These are phyloP conservation scores for Trypanosoma caninum DNA, from an alignment of 208 protist species.

Conservation along the genomic window DNA sequence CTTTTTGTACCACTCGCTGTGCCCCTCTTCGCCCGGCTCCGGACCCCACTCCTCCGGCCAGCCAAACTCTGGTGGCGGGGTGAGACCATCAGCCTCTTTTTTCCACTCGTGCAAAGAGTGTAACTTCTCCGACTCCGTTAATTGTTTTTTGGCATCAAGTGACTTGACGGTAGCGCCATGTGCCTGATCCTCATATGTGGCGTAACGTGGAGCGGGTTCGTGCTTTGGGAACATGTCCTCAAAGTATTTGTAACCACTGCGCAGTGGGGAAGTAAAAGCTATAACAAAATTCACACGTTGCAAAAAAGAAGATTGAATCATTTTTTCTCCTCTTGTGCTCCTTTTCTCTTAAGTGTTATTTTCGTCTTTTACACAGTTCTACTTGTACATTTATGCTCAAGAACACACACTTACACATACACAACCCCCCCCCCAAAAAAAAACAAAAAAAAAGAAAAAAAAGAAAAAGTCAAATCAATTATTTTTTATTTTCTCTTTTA, in stretches of 20 bases:
- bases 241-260: conserved; percentile 74
- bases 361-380: no score
- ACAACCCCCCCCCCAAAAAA: not conserved
- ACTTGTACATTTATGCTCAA: no score
- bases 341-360: conserved; percentile 2
- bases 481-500: no score
- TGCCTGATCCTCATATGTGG: conserved; percentile 75
- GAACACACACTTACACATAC: no score
- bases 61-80: conserved; percentile 72
- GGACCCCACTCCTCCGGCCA: conserved; percentile 90
- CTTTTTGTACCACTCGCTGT: conserved; percentile 87
- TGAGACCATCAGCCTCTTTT: conserved; percentile 61
- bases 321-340: not conserved
- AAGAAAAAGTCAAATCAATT: no score
- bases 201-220: conserved; percentile 66
- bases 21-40: conserved; percentile 81
- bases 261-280: conserved; percentile 3
- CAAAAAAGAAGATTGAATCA: not conserved
- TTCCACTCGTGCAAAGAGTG: conserved; percentile 78
- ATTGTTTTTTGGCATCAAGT: conserved; percentile 62
- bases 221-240: conserved; percentile 88
- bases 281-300: not conserved
- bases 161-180: conserved; percentile 40
- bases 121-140: conserved; percentile 79
- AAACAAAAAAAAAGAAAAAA: conserved; percentile 20